Conservation (phyloP, 129 eudicot genomes). For the Solidago caesia region DNA sequence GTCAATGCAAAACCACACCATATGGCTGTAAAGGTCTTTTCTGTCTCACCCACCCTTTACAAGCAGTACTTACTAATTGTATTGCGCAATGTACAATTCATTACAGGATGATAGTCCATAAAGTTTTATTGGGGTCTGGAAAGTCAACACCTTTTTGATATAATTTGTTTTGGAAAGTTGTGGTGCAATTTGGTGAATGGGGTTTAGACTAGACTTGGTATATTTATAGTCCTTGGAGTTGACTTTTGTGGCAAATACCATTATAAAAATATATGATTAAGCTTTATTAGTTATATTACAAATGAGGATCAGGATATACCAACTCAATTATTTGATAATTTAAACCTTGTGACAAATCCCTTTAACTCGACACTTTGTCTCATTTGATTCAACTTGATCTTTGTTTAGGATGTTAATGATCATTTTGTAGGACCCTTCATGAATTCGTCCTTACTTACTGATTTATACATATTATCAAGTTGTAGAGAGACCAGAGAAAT, state of each 20-base stretch:
- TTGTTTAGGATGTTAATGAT: background rate
- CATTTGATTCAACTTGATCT: slow-evolving; percentile 4
- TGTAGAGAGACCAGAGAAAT: background rate
- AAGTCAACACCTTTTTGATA: slow-evolving; percentile 23
- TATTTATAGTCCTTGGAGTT: slow-evolving; percentile 2
- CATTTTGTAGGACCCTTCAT: background rate
- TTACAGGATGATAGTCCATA: background rate
- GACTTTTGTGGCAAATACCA: slow-evolving; percentile 12
- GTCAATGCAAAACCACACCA: slow-evolving; percentile 24
- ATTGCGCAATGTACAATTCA: slow-evolving; percentile 6
- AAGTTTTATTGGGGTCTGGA: slow-evolving; percentile 11
- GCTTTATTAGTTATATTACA: background rate
- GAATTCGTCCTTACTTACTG: background rate
- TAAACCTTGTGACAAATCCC: background rate
- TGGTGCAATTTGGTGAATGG: slow-evolving; percentile 14
- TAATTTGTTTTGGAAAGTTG: slow-evolving; percentile 11
- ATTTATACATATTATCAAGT: background rate
- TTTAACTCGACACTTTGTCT: slow-evolving; percentile 15
- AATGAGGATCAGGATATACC: background rate
- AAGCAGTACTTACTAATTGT: slow-evolving; percentile 25
- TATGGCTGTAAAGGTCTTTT: slow-evolving; percentile 25
- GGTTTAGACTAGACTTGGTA: slow-evolving; percentile 19
- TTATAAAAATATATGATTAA: background rate
- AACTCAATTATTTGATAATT: background rate
- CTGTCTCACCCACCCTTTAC: slow-evolving; percentile 18